Conservation (phyloP, 257 asterid genomes). For the Solanum sitiens region DNA sequence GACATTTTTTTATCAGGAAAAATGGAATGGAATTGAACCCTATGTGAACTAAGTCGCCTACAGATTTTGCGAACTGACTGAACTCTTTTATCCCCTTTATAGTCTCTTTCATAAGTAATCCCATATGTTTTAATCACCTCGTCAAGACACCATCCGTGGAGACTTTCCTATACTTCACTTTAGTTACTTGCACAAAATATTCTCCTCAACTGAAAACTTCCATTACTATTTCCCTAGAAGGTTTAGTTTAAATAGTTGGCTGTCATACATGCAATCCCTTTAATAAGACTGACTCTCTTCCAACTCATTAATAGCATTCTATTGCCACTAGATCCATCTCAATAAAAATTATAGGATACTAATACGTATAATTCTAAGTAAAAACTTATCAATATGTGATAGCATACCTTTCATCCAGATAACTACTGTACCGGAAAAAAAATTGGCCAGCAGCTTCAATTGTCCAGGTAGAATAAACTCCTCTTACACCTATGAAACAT, state of each 20-base stretch:
- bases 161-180: background rate
- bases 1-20: background rate
- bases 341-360: background rate
- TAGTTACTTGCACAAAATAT: background rate
- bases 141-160: background rate
- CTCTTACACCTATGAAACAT: constrained; percentile 53
- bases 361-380: background rate
- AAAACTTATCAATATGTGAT: background rate
- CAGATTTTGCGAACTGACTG: background rate
- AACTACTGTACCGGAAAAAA: constrained; percentile 44
- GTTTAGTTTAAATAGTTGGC: background rate
- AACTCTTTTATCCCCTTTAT: background rate
- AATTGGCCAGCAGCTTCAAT: constrained; percentile 63
- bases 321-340: background rate
- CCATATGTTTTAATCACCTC: background rate
- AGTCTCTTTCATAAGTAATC: background rate
- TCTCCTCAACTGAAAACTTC: background rate
- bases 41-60: background rate
- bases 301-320: background rate
- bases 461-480: constrained; percentile 61
- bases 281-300: background rate
- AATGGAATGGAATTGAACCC: background rate
- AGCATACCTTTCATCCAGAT: constrained; percentile 56
- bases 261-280: background rate
- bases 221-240: background rate